A percentile compares a stretch with the other conserved stretches of the same genome.
phyloP scores from a whole-genome alignment of 2,329 filamentous ascomycete genomes.

The Onygenales sp. region DNA sequence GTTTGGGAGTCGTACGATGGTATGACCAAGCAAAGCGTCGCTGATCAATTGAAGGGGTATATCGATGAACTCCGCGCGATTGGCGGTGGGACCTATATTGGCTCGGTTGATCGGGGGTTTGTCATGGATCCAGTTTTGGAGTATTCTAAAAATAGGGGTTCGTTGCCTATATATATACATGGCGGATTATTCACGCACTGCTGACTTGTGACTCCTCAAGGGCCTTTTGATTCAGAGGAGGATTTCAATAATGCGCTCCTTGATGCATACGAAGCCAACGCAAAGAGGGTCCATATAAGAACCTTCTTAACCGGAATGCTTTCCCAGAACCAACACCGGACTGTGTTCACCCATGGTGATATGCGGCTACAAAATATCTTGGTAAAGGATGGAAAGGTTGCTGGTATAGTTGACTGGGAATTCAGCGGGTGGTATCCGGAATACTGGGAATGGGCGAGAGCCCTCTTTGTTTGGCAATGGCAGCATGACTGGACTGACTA shows the following conservation, averaged over 20 bases:
- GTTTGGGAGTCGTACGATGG: slow-evolving; percentile 8
- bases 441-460: slow-evolving; percentile 30
- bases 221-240: slow-evolving; percentile 18
- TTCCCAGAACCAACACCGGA: slow-evolving; percentile 12
- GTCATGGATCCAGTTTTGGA: slow-evolving; percentile 11
- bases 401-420: slow-evolving; percentile 31
- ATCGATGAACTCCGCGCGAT: slow-evolving; percentile 9
- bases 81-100: slow-evolving; percentile 9
- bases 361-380: slow-evolving; percentile 24
- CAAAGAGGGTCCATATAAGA: slow-evolving; percentile 12
- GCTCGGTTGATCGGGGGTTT: slow-evolving; percentile 9
- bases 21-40: slow-evolving; percentile 4
- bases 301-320: slow-evolving; percentile 10
- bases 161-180: background rate
- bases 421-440: slow-evolving; percentile 30
- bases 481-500: slow-evolving; percentile 25
- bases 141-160: slow-evolving; percentile 4
- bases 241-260: slow-evolving; percentile 17
- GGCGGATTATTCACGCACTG: background rate
- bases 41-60: slow-evolving; percentile 9
- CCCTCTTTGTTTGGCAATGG: slow-evolving; percentile 21
- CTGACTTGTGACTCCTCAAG: slow-evolving; percentile 4
- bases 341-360: slow-evolving; percentile 23
- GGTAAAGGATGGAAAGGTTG: slow-evolving; percentile 15
- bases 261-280: slow-evolving; percentile 11